Evolutionary conservation across 306 rosid genomes (phyloP).

Genomic region (Rosa lucieae): DNA sequence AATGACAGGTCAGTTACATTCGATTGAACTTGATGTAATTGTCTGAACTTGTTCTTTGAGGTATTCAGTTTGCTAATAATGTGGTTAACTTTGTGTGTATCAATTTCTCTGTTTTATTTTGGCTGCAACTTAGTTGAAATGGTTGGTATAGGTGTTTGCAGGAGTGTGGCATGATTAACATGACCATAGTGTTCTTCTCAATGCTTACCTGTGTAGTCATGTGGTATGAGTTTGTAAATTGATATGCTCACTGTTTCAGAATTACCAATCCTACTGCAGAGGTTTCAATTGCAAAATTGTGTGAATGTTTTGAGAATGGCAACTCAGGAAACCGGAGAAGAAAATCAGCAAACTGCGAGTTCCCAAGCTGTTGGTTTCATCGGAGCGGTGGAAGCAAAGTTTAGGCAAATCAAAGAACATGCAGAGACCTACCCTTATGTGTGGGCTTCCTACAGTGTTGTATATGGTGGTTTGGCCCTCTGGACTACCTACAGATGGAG

Average conservation of each 20-base stretch:
- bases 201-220: not conserved
- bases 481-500: constrained; percentile 78
- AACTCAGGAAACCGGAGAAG: constrained; percentile 37
- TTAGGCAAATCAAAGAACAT: constrained; percentile 55
- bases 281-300: not conserved
- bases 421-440: constrained; percentile 81
- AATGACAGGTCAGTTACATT: not conserved
- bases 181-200: not conserved
- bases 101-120: not conserved
- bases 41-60: not conserved
- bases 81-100: not conserved
- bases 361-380: constrained; percentile 33
- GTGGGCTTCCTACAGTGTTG: constrained; percentile 79
- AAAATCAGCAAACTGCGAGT: constrained; percentile 34
- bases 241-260: not conserved
- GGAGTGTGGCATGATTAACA: not conserved
- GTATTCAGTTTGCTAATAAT: not conserved
- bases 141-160: not conserved
- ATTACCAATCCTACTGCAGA: not conserved
- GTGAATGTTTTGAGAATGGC: constrained; percentile 22
- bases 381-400: constrained; percentile 48
- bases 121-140: not conserved
- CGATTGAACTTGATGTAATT: not conserved
- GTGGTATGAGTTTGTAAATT: not conserved
- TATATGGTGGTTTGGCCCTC: constrained; percentile 71